A percentile compares a stretch with the other conserved stretches of the same genome.
Conservation (phyloP, 768 basidiomycete genomes). For the Grammothele lineata region DNA sequence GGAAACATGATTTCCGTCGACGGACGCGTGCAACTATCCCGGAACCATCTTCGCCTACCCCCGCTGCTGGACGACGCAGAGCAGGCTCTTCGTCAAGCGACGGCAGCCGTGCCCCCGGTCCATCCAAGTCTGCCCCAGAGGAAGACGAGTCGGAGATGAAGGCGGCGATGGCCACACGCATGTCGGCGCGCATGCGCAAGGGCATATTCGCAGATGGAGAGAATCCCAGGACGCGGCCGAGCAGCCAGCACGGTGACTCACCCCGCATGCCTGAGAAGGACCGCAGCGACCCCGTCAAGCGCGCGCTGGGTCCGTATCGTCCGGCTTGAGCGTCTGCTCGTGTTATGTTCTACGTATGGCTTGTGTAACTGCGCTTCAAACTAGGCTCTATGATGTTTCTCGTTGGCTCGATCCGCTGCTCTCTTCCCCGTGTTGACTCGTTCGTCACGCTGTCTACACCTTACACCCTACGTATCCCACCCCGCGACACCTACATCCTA, state of each 20-base stretch:
- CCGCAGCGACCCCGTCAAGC: slow-evolving; percentile 19
- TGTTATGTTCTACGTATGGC: neutral
- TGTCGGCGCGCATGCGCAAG: slow-evolving; percentile 14
- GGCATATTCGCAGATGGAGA: slow-evolving; percentile 6
- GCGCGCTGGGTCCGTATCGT: slow-evolving; percentile 21
- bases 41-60: slow-evolving; percentile 5
- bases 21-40: slow-evolving; percentile 3
- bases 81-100: slow-evolving; percentile 7
- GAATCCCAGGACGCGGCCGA: slow-evolving; percentile 15
- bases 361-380: too few species aligned
- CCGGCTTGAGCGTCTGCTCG: too few species aligned
- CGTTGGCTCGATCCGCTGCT: neutral
- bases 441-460: neutral
- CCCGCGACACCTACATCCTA: neutral
- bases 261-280: slow-evolving; percentile 19
- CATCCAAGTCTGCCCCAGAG: slow-evolving; percentile 4
- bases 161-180: slow-evolving; percentile 14
- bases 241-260: slow-evolving; percentile 6
- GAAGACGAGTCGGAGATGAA: slow-evolving; percentile 16
- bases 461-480: neutral
- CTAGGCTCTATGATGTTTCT: neutral
- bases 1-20: slow-evolving; percentile 24
- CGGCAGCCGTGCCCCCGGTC: slow-evolving; percentile 4
- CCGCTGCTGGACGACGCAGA: neutral
- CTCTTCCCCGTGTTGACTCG: neutral